Evolutionary conservation across 106 monocot species (phyloP), one percentile per base, ranked within the genome.

Genomic region (Ottelia alismoides): DNA sequence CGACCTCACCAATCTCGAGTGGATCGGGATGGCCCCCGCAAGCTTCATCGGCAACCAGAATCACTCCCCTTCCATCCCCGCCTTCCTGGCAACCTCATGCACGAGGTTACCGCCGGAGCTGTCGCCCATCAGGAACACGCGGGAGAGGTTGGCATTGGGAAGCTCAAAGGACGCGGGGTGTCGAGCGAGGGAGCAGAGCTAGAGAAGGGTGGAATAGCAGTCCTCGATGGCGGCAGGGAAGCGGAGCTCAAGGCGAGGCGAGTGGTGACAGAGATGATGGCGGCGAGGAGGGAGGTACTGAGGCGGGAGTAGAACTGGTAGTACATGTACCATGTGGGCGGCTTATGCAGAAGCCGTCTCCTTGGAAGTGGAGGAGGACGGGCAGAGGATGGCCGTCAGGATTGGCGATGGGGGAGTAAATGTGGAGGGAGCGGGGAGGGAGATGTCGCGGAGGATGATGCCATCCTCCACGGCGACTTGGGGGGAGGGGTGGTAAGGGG

Each of bases 291-390:
- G 17, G 77, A 11, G 30, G 64, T 22, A 64, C 81, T 81, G 46
- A 91, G 56, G 43, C 81, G 78, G 21, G 84, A 28, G 69, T 91
- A 91, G 67, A 91, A 85, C 1, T 85, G 81, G 75, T 91, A 78
- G 75, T 85, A 91, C 78, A 81, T 84, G 60, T 66, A 44, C 85
- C 80, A 78, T 3, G 75, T 70, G 66, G 44, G 32, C 72, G 75
- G 55, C 66, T 67, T 45, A 91, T 78, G 81, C 91, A 91, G 73
- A 91, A 91, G 14, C 91, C 91, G 43, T 85, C 91, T 11, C 91
- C 91, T n/a, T 85, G 85, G 64, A 91, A 73, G 70, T 91, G 91
- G 64, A 91, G 57, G 48, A 91, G 31, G 19, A 91, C 32, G 1
- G 91, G 90, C 0, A 70, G 63, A 2, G n/a, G n/a, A n/a, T 20